phyloP scores from a whole-genome alignment of 73 alveolate species.

The Paramecium biaurelia region DNA sequence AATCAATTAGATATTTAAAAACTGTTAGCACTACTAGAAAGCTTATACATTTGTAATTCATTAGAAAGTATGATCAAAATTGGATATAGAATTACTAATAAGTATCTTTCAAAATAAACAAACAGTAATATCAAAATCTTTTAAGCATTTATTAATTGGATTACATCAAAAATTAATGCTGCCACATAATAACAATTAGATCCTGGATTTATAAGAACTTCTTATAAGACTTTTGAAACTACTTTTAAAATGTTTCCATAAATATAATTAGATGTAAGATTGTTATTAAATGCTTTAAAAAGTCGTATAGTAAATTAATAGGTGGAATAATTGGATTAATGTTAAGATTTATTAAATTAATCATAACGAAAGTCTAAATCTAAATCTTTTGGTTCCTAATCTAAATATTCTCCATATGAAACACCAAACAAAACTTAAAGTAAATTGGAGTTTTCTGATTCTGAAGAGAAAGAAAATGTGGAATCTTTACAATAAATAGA shows the following conservation, averaged over 20 bases:
- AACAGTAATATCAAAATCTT: background rate
- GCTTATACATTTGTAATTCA: background rate
- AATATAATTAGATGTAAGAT: background rate
- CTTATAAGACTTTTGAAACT: background rate
- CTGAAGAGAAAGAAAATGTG: slow-evolving; percentile 11
- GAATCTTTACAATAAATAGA: background rate
- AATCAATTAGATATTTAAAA: background rate
- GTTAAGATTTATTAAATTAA: background rate
- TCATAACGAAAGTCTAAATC: slow-evolving; percentile 12
- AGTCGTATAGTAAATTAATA: background rate
- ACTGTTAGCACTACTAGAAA: background rate
- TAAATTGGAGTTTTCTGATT: slow-evolving; percentile 17
- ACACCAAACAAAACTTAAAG: slow-evolving; percentile 43
- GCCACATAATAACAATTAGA: background rate
- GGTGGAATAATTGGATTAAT: background rate
- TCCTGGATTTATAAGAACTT: background rate
- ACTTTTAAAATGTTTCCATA: background rate
- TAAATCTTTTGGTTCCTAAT: slow-evolving; percentile 29
- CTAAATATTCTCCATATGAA: slow-evolving; percentile 10
- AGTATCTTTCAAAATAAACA: background rate
- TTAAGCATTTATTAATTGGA: background rate
- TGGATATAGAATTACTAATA: background rate
- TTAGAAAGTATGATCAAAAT: slow-evolving; percentile 3
- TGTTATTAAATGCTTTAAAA: background rate
- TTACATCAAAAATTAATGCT: background rate